These are phyloP conservation scores for Hymenoscyphus salicellus DNA, from an alignment of 2,329 filamentous ascomycete species.

Conservation along the genomic window DNA sequence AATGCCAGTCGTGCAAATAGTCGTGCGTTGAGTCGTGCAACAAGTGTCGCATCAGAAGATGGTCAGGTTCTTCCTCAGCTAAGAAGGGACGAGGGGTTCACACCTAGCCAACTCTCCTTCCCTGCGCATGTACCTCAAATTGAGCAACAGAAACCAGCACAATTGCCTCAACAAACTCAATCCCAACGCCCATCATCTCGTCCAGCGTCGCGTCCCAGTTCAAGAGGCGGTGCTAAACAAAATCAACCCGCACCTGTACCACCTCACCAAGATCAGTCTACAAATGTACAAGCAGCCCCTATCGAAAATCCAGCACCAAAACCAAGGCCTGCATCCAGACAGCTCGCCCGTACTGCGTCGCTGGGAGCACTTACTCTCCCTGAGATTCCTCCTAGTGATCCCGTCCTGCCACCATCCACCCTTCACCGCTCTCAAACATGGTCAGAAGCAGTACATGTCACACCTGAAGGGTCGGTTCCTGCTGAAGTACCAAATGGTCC, in stretches of 20 bases:
- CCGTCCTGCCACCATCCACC: conserved; percentile 41
- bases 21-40: conserved; percentile 29
- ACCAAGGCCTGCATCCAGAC: conserved; percentile 44
- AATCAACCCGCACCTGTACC: neutral
- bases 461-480: conserved; percentile 36
- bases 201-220: neutral
- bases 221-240: neutral
- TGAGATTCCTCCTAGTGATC: conserved; percentile 50
- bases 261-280: neutral
- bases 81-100: conserved; percentile 18
- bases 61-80: conserved; percentile 28
- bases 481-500: neutral
- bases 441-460: conserved; percentile 44
- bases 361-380: conserved; percentile 35
- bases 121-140: conserved; percentile 3
- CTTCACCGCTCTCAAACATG: conserved; percentile 44
- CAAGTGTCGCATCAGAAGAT: conserved; percentile 33
- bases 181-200: neutral
- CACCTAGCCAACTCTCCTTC: conserved; percentile 12
- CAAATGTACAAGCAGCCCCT: conserved; percentile 1
- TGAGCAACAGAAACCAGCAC: neutral
- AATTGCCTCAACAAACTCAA: neutral
- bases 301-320: conserved; percentile 23
- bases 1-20: conserved; percentile 28
- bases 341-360: conserved; percentile 32